Conservation (phyloP, 2,329 filamentous ascomycete species). For the Colletotrichum theobromicola region DNA sequence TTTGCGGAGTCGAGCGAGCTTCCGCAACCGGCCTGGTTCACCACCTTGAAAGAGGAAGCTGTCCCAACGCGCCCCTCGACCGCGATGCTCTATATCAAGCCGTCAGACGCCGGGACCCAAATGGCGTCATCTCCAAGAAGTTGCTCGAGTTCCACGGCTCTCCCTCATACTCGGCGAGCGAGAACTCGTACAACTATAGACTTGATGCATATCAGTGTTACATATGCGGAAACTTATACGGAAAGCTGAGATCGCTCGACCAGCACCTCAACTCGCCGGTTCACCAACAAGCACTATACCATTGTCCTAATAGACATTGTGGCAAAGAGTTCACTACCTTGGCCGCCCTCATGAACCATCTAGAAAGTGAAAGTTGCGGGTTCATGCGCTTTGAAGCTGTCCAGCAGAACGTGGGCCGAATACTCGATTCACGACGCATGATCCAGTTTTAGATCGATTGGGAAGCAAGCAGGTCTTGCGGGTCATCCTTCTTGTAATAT, state of each 20-base stretch:
- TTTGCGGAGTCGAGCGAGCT: slow-evolving; percentile 51
- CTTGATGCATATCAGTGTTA: slow-evolving; percentile 47
- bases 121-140: slow-evolving; percentile 55
- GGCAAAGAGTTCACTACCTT: slow-evolving; percentile 41
- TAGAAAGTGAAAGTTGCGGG: slow-evolving; percentile 49
- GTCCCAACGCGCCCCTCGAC: slow-evolving; percentile 50
- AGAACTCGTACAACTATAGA: slow-evolving; percentile 31
- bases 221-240: slow-evolving; percentile 47
- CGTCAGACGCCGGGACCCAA: slow-evolving; percentile 50
- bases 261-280: slow-evolving; percentile 58
- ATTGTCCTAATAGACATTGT: slow-evolving; percentile 42
- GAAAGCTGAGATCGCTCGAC: slow-evolving; percentile 40
- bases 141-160: slow-evolving; percentile 49
- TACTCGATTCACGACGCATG: neutral
- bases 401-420: slow-evolving; percentile 26
- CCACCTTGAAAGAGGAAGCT: slow-evolving; percentile 61
- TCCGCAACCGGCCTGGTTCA: slow-evolving; percentile 59
- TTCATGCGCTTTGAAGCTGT: slow-evolving; percentile 41
- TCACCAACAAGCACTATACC: slow-evolving; percentile 45
- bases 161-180: slow-evolving; percentile 45
- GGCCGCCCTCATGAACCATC: slow-evolving; percentile 44
- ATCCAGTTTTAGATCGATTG: slow-evolving; percentile 25
- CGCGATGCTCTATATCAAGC: slow-evolving; percentile 51
- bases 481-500: neutral
- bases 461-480: neutral